Evolutionary conservation across 768 basidiomycete species (phyloP).

Genomic region (Tubosaeta brunneosetosa): DNA sequence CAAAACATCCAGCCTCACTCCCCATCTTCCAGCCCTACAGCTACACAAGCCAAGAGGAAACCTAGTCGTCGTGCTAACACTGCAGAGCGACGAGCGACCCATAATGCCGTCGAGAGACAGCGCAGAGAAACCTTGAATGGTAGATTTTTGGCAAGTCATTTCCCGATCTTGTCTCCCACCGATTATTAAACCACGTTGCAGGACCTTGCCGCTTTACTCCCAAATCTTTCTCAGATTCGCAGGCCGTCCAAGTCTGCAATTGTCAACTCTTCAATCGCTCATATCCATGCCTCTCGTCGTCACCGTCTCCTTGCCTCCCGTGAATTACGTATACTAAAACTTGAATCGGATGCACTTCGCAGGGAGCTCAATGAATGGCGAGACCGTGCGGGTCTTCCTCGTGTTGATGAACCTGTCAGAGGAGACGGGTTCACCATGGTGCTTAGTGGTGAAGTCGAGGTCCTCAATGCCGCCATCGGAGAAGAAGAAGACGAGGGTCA

Average conservation of each 20-base stretch:
- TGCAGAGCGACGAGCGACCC: conserved; percentile 91
- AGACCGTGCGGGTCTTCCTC: conserved; percentile 64
- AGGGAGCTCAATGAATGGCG: conserved; percentile 95
- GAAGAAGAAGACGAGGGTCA: conserved; percentile 53
- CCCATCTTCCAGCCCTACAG: conserved; percentile 17
- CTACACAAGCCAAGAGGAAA: conserved; percentile 65
- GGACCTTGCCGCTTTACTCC: conserved; percentile 89
- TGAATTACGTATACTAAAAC: conserved; percentile 73
- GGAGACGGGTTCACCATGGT: conserved; percentile 71
- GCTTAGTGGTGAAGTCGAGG: conserved; percentile 65
- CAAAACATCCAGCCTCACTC: conserved; percentile 22
- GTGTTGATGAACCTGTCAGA: conserved; percentile 68
- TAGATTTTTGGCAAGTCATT: conserved; percentile 70
- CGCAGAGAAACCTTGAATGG: conserved; percentile 91
- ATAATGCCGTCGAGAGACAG: conserved; percentile 95
- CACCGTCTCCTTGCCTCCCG: conserved; percentile 78
- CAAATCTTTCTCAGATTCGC: conserved; percentile 85
- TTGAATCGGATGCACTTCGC: conserved; percentile 82
- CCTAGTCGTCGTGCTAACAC: conserved; percentile 89
- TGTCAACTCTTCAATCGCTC: conserved; percentile 92
- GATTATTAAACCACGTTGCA: conserved; percentile 29
- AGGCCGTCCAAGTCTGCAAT: conserved; percentile 96
- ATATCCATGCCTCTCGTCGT: conserved; percentile 77
- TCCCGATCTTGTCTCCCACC: conserved; percentile 6
- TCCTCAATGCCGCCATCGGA: conserved; percentile 48